Evolutionary conservation across 345 rosid genomes (phyloP), one percentile per base, ranked within the genome.

Genomic region (Rhodamnia argentea): DNA sequence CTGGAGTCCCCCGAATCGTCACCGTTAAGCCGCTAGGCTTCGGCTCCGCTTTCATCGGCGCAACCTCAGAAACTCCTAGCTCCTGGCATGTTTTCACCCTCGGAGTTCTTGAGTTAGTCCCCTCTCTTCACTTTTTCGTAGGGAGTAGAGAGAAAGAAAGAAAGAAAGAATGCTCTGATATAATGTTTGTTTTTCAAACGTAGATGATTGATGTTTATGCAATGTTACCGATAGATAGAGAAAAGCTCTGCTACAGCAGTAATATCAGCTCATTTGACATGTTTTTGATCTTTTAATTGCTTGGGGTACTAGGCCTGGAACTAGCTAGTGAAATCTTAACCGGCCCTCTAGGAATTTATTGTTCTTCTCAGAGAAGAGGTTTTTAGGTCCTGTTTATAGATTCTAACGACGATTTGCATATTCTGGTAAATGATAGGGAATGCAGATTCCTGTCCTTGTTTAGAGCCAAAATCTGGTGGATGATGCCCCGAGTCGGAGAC

Each of bases 381-480:
- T 75, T 27, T 22, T 29, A 40, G 23, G 13, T 70, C 15, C 15
- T 11, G 8, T 32, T 51, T 52, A 32, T 44, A 27, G 18, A 18
- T 23, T 62, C 32, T 18, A 27, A 29, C 22, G 55, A 64, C 9
- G 47, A 11, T 32, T 47, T 55, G 4, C 54, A 12, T 12, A 62
- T 4, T 55, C 26, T 8, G 11, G 11, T 26, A 55, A 50, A 42
- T 82, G 83, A 82, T 93, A 91, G 95, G 91, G 84, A 86, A 56
- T 92, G 76, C 89, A 89, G 86, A 92, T 92, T 92, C 87, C 52
- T 92, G 90, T 88, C 89, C 86, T 93, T 92, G 26, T 94, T 91
- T 78, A 91, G 94, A 74, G 54, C 78, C 85, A 93, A 92, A 84
- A 88, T 94, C 85, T 92, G 96, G 97, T 93, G 96, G 94, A 93